Evolutionary conservation across 306 rosid genomes (phyloP), one percentile per base, ranked within the genome.

Genomic region (Inga oerstediana): DNA sequence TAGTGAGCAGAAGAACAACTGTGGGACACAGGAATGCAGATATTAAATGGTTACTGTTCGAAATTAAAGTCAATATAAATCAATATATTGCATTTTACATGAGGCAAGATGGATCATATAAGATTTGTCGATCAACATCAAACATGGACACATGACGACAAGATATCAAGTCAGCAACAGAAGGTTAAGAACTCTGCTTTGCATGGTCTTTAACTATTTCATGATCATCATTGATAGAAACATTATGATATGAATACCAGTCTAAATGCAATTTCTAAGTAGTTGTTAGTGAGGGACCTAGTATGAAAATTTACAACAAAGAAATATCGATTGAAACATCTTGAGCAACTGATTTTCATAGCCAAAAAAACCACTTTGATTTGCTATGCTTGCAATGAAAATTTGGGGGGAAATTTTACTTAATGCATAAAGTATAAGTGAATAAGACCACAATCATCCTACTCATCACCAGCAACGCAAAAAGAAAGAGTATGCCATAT

Each of bases 1-100:
- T 79, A 85, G 81, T 75, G 56, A 51, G 67, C n/a, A 70, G 67
- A 79, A 78, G 43, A 70, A 59, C 75, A 39, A 56, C 78, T 61
- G 10, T 64, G 17, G 54, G 35, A 69, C 62, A 32, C 80, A 84
- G 83, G 52, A 70, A 77, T 67, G 56, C 10, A 59, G 34, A 45
- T 71, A 69, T 68, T 64, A 22, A 32, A 77, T 52, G 37, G 77
- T 83, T 68, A 52, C 61, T n/a, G 24, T 81, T 34, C 52, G 71
- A 43, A 74, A 10, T 61, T 62, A 24, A 62, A 85, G 75, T 78
- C 52, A 54, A 68, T 44, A 49, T 80, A 64, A 80, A 65, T 65
- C 16, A 64, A 80, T 59, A 48, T 61, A 39, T 51, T 84, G 41
- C 72, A 74, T 61, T 45, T 34, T 12, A 32, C 45, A 51, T 67